Evolutionary conservation across 1,284 basidiomycete genomes (phyloP), one percentile per base, ranked within the genome.

Genomic region (Heterobasidion irregulare): DNA sequence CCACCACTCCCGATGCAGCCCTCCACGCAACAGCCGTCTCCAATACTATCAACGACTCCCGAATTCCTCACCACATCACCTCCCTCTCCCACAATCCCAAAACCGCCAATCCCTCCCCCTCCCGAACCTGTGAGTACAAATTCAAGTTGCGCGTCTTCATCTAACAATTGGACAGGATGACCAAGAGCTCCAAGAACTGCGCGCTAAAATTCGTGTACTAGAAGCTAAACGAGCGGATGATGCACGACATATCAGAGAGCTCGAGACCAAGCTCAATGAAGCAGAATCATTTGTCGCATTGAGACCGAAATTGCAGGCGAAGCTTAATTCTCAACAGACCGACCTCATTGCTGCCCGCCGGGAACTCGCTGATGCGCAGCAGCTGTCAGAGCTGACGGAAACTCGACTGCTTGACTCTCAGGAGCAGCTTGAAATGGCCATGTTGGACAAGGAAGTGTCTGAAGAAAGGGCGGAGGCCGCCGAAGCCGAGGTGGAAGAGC

Each of bases 391-490:
- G 19, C 71, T 87, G n/a, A 68, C 75, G 0, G 85, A 90, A 59
- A 72, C 68, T 15, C 76, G 83, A 44, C 74, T 86, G 2, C 67
- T 82, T 6, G 93, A 96, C 63, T 68, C 86, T 2, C 83, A 89
- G 55, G 95, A 98, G 62, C 91, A 94, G 67, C 74, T 98, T 41
- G 97, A 99, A 72, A 94, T 98, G 84, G 79, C 86, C 2, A 92
- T 93, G 75, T 72, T 99, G 60, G 97, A 99, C 69, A 94, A 94
- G 69, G 97, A 99, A 69, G 87, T 99, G 53, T 96, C 96, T 0
- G 97, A 99, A 68, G 96, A 98, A 69, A 84, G 86, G 61, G 86
- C 91, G 0, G 96, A 98, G 67, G 69, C 83, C 0, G 84, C 87
- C 0, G 86, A 93, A 66, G 69, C 75, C 0, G 92, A 95, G 62